Percentiles rank a stretch among this genome's conserved stretches.
These are phyloP conservation scores for Sisymbrium irio DNA, from an alignment of 345 rosid species.

Conservation along the genomic window DNA sequence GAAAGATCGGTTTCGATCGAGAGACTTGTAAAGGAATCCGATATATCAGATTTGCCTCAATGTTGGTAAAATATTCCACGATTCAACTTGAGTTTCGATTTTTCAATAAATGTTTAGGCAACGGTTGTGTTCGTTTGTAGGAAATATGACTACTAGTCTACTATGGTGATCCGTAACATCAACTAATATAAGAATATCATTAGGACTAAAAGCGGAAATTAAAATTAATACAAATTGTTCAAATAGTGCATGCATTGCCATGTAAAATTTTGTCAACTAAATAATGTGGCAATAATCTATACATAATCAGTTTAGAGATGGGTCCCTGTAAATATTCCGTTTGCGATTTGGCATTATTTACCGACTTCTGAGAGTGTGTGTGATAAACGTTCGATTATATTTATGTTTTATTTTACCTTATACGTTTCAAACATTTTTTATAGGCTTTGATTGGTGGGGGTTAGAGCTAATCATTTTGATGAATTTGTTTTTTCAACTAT, in stretches of 20 bases:
- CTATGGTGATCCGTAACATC: not conserved
- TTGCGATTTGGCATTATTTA: not conserved
- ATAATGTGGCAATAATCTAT: too few relatives aligned
- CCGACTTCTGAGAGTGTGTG: not conserved
- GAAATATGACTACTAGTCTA: not conserved
- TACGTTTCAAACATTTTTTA: not conserved
- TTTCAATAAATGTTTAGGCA: too few relatives aligned
- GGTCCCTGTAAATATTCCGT: too few relatives aligned
- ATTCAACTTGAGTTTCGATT: not conserved
- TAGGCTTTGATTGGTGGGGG: not conserved
- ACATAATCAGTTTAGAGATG: too few relatives aligned
- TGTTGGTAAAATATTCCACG: not conserved
- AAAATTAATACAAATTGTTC: too few relatives aligned
- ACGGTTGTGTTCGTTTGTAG: too few relatives aligned
- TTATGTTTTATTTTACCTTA: too few relatives aligned
- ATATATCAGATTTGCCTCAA: not conserved
- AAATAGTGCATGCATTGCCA: not conserved
- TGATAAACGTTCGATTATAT: not conserved
- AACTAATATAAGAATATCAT: not conserved
- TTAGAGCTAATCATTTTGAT: not conserved
- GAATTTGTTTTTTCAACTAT: not conserved
- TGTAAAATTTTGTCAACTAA: too few relatives aligned
- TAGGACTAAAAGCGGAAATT: not conserved
- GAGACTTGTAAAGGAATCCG: too few relatives aligned
- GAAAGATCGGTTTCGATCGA: too few relatives aligned